A percentile compares a stretch with the other conserved stretches of the same genome.
Evolutionary conservation across 768 basidiomycete genomes (phyloP).

Genomic region (Rhodocollybia butyracea): DNA sequence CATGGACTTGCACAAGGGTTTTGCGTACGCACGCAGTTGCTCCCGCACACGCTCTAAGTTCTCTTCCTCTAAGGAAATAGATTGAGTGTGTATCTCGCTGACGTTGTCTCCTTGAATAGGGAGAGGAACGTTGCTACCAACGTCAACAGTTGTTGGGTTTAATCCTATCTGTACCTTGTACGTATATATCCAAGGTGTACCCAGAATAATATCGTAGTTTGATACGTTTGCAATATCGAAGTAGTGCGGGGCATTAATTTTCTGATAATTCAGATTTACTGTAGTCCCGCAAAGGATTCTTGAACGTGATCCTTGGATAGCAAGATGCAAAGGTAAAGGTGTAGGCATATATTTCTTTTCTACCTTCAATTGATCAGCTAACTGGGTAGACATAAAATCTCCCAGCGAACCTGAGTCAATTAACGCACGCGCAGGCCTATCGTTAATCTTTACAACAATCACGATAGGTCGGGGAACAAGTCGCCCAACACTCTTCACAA

Average conservation of each 20-base stretch:
- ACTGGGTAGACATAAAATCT: slow-evolving; percentile 32
- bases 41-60: slow-evolving; percentile 8
- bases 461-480: slow-evolving; percentile 27
- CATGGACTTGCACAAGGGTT: slow-evolving; percentile 13
- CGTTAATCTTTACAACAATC: slow-evolving; percentile 27
- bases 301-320: slow-evolving; percentile 34
- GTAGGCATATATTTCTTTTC: slow-evolving; percentile 21
- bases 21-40: slow-evolving; percentile 11
- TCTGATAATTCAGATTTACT: slow-evolving; percentile 29
- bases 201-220: slow-evolving; percentile 18
- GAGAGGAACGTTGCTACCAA: neutral
- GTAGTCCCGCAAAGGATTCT: slow-evolving; percentile 26
- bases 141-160: neutral
- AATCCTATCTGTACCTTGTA: slow-evolving; percentile 9
- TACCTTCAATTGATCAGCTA: slow-evolving; percentile 32
- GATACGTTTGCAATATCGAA: slow-evolving; percentile 27
- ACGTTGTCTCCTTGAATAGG: slow-evolving; percentile 9
- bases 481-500: slow-evolving; percentile 8
- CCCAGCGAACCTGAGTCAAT: slow-evolving; percentile 35
- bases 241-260: slow-evolving; percentile 19
- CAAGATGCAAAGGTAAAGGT: slow-evolving; percentile 33
- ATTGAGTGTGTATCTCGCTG: too few relatives aligned
- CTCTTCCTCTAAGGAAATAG: too few relatives aligned
- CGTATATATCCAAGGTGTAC: slow-evolving; percentile 18
- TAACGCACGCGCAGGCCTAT: slow-evolving; percentile 25